phyloP scores from a whole-genome alignment of 306 rosid species.

The Oxytropis ochrocephala region DNA sequence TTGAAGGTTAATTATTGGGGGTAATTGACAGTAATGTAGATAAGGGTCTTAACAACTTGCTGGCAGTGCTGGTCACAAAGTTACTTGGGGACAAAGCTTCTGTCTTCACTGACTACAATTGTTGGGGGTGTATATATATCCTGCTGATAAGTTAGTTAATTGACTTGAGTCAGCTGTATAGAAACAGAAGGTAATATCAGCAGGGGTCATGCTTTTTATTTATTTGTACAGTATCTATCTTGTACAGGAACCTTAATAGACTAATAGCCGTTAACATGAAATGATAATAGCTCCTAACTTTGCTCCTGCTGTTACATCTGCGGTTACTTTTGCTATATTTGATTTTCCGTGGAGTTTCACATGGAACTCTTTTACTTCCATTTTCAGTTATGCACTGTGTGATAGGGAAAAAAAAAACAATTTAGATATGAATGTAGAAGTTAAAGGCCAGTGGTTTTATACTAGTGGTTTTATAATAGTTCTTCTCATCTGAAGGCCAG shows the following conservation, averaged over 20 bases:
- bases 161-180: slow-evolving; percentile 36
- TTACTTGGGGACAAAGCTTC: slow-evolving; percentile 42
- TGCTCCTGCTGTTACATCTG: neutral
- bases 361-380: neutral
- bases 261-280: slow-evolving; percentile 12
- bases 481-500: neutral
- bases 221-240: slow-evolving; percentile 25
- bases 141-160: slow-evolving; percentile 34
- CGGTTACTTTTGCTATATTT: neutral
- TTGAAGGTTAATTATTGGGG: slow-evolving; percentile 64
- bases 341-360: neutral
- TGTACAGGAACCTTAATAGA: slow-evolving; percentile 32
- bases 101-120: slow-evolving; percentile 39
- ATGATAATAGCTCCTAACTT: slow-evolving; percentile 4
- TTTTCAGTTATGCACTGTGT: neutral
- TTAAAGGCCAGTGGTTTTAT: neutral
- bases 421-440: too few relatives aligned
- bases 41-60: slow-evolving; percentile 25
- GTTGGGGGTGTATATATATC: slow-evolving; percentile 57
- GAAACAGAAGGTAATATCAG: slow-evolving; percentile 27
- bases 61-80: slow-evolving; percentile 31
- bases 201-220: slow-evolving; percentile 19
- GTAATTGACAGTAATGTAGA: slow-evolving; percentile 46
- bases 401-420: neutral
- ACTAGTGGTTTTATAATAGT: neutral